Evolutionary conservation across 163 green algal genomes (phyloP).

Genomic region (Chlamydomonas reinhardtii): DNA sequence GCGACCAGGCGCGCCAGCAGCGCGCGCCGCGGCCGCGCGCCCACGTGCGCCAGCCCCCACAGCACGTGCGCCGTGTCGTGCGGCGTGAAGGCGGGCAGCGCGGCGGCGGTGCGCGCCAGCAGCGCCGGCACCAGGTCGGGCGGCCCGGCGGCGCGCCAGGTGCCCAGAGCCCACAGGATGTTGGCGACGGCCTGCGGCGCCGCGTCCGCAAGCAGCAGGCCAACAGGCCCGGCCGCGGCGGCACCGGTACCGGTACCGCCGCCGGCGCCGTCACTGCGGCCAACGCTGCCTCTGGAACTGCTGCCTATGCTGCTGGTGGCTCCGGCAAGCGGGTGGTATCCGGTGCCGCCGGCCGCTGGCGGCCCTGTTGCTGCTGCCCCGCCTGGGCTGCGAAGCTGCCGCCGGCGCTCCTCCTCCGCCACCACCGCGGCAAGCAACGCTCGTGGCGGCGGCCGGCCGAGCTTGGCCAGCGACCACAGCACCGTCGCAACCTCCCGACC

Average conservation of each 20-base stretch:
- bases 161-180: constrained; percentile 37
- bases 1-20: background rate
- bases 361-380: too few relatives aligned
- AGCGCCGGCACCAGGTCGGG: constrained; percentile 11
- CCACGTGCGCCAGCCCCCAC: constrained; percentile 5
- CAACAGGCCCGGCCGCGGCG: too few relatives aligned
- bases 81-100: background rate
- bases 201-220: background rate
- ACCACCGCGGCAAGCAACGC: background rate
- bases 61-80: constrained; percentile 24
- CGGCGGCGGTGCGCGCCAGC: background rate
- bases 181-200: constrained; percentile 15
- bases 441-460: constrained; percentile 5
- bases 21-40: background rate
- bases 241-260: background rate
- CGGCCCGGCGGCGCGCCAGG: constrained; percentile 2
- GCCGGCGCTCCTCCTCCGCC: background rate
- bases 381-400: too few relatives aligned
- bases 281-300: background rate
- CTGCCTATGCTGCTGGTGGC: background rate
- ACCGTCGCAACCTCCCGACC: constrained; percentile 15
- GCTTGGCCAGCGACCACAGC: constrained; percentile 35
- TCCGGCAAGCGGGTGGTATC: too few relatives aligned
- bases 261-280: background rate
- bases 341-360: too few relatives aligned